These are phyloP conservation scores for Aspergillus sclerotialis DNA, from an alignment of 2,329 filamentous ascomycete species.

Conservation along the genomic window DNA sequence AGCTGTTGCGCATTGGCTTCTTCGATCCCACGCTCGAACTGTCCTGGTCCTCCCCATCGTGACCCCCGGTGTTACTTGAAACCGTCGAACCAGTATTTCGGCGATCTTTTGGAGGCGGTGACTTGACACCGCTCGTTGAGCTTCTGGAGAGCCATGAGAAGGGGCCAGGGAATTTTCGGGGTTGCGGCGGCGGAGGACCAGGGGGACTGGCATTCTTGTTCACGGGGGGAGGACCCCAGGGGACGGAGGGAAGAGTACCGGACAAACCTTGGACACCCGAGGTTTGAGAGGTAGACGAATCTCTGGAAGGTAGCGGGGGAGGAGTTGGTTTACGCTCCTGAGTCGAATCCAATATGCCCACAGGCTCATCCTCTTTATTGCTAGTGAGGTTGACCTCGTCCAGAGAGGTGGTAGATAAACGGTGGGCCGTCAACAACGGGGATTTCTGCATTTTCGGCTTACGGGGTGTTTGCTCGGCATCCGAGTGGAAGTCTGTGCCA, in stretches of 20 bases:
- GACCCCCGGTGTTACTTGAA: conserved; percentile 71
- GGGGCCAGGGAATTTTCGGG: conserved; percentile 76
- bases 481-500: conserved; percentile 20
- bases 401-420: conserved; percentile 51
- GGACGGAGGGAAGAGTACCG: conserved; percentile 63
- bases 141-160: conserved; percentile 77
- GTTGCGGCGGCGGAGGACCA: conserved; percentile 33
- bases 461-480: conserved; percentile 26
- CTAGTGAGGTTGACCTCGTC: conserved; percentile 59
- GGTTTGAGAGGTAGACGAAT: conserved; percentile 22
- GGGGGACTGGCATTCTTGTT: conserved; percentile 31
- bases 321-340: conserved; percentile 19
- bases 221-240: conserved; percentile 57
- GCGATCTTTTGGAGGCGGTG: conserved; percentile 47
- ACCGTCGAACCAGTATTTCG: conserved; percentile 74
- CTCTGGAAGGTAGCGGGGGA: conserved; percentile 27
- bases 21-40: conserved; percentile 38
- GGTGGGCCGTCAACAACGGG: conserved; percentile 46
- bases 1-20: conserved; percentile 52
- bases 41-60: conserved; percentile 69
- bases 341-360: conserved; percentile 15
- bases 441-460: conserved; percentile 41
- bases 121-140: conserved; percentile 47
- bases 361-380: conserved; percentile 48
- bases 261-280: conserved; percentile 54